Conservation (phyloP, 345 rosid genomes). For the Nasturtium officinale region DNA sequence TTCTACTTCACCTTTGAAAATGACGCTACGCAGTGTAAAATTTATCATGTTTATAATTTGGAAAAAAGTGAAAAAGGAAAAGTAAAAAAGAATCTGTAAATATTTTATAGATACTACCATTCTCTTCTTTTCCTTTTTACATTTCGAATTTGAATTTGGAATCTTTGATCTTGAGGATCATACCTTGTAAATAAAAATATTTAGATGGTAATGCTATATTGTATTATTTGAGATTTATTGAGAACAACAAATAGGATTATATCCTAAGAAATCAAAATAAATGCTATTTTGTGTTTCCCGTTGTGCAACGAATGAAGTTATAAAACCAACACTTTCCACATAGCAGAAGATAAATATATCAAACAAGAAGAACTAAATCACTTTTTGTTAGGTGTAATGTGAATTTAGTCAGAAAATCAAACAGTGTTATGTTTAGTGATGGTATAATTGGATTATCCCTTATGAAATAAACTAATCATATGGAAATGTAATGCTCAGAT, state of each 20-base stretch:
- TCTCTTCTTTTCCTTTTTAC: conserved; percentile 16
- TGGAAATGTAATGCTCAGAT: not conserved
- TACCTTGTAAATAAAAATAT: not conserved
- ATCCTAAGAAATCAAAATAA: not conserved
- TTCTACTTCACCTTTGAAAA: conserved; percentile 37
- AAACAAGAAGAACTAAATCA: not conserved
- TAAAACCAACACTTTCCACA: not conserved
- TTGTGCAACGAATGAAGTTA: not conserved
- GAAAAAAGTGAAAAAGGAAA: conserved; percentile 16
- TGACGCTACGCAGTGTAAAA: conserved; percentile 18
- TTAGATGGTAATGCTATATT: not conserved
- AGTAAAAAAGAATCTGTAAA: conserved; percentile 27
- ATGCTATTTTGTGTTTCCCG: not conserved
- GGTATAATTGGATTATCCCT: not conserved
- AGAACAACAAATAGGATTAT: conserved; percentile 5
- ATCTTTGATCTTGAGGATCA: conserved; percentile 24
- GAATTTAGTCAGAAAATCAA: not conserved
- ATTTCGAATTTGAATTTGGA: conserved; percentile 37
- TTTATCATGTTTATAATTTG: conserved; percentile 9
- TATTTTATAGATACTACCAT: conserved; percentile 33
- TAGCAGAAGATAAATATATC: not conserved
- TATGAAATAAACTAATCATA: not conserved
- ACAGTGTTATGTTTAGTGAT: not conserved
- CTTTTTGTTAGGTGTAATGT: not conserved
- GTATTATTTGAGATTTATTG: not conserved